These are phyloP conservation scores for Ophiostoma ips DNA, from an alignment of 2,329 filamentous ascomycete species.

Conservation along the genomic window DNA sequence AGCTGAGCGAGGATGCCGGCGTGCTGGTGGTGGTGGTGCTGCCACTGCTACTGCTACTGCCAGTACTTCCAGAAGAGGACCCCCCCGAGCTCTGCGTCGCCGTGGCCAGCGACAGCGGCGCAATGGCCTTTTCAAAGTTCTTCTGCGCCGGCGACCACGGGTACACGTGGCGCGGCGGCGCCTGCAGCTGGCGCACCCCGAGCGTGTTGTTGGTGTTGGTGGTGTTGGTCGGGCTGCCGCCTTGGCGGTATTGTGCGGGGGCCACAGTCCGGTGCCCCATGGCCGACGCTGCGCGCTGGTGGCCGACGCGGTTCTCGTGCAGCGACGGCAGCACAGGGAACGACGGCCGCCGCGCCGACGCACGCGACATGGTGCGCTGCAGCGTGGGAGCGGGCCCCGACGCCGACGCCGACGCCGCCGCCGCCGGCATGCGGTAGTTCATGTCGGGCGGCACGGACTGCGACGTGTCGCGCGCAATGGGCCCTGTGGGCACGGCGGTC, in stretches of 20 bases:
- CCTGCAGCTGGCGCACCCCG: slow-evolving; percentile 32
- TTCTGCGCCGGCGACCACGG: slow-evolving; percentile 39
- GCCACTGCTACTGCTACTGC: slow-evolving; percentile 5
- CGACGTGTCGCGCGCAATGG: slow-evolving; percentile 63
- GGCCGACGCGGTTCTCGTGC: slow-evolving; percentile 43
- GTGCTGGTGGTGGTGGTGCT: background rate
- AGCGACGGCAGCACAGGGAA: slow-evolving; percentile 56
- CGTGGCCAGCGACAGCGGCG: slow-evolving; percentile 16
- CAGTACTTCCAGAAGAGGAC: no score
- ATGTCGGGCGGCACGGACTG: slow-evolving; percentile 92
- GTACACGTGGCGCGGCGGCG: slow-evolving; percentile 41
- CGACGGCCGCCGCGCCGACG: slow-evolving; percentile 50
- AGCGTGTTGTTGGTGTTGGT: slow-evolving; percentile 17
- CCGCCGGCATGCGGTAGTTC: slow-evolving; percentile 47
- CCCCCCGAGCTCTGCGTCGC: slow-evolving; percentile 2
- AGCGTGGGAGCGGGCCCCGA: no score
- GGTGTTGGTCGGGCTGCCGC: slow-evolving; percentile 16
- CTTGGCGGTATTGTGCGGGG: no score
- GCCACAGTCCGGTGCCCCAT: slow-evolving; percentile 1
- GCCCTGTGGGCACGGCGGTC: slow-evolving; percentile 56
- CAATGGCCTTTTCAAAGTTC: slow-evolving; percentile 32
- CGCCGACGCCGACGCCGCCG: no score
- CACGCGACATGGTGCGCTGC: slow-evolving; percentile 36
- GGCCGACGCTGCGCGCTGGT: slow-evolving; percentile 10
- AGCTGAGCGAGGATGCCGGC: slow-evolving; percentile 7